phyloP scores from a whole-genome alignment of 108 stramenopile species.

The Nannochloropsis gaditana region DNA sequence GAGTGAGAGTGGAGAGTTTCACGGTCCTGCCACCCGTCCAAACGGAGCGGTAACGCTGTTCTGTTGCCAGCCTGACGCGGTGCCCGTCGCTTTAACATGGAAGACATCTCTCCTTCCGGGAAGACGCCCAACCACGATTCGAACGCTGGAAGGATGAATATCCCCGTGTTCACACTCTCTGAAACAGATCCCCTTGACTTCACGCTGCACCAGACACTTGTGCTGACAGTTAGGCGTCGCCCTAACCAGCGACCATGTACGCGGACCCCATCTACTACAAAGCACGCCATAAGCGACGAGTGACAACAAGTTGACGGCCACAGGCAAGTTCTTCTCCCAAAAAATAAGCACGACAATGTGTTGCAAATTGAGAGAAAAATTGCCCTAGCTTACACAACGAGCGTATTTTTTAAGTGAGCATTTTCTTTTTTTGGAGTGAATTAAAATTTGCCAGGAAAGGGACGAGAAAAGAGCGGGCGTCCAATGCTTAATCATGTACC shows the following conservation, averaged over 20 bases:
- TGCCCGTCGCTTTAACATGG: constrained; percentile 14
- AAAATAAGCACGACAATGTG: no score
- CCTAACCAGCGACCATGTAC: not conserved
- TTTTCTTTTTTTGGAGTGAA: no score
- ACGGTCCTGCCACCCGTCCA: constrained; percentile 14
- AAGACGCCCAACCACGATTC: not conserved
- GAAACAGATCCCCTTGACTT: not conserved
- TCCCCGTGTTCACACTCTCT: not conserved
- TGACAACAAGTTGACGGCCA: no score
- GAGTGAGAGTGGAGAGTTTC: not conserved
- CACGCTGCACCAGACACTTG: not conserved
- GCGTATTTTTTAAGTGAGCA: no score
- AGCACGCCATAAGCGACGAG: not conserved
- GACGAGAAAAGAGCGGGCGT: no score
- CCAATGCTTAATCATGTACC: no score
- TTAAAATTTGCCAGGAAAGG: no score
- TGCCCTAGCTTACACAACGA: no score
- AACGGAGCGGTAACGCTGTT: constrained; percentile 19
- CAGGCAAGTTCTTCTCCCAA: no score
- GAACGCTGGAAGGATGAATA: not conserved
- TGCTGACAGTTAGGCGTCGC: constrained; percentile 5
- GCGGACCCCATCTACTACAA: not conserved
- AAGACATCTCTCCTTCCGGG: not conserved
- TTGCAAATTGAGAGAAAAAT: no score
- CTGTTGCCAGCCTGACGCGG: constrained; percentile 19